Evolutionary conservation across 495 filamentous ascomycete species (phyloP).

Genomic region (Trichoderma gamsii): DNA sequence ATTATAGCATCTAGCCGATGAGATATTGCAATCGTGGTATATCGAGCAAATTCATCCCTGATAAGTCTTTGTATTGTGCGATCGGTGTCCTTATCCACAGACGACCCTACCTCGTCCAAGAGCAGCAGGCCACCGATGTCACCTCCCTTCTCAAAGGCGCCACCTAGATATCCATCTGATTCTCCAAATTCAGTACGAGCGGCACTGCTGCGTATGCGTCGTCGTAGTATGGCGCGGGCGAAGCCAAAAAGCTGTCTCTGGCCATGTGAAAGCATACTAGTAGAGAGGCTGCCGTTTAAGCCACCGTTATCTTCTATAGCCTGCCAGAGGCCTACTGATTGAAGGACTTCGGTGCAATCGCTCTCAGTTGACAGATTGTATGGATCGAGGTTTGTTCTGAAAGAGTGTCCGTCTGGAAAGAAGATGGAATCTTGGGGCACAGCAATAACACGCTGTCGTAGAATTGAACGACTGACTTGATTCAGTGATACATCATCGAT

Average conservation of each 20-base stretch:
- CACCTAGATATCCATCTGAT: not conserved
- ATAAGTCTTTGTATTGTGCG: slow-evolving; percentile 40
- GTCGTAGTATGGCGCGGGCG: slow-evolving; percentile 52
- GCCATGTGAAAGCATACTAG: slow-evolving; percentile 50
- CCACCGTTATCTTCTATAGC: slow-evolving; percentile 46
- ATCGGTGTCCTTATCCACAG: slow-evolving; percentile 43
- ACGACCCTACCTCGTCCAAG: slow-evolving; percentile 39
- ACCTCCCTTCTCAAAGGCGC: slow-evolving; percentile 21
- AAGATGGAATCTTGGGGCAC: slow-evolving; percentile 57
- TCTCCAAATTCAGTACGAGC: not conserved
- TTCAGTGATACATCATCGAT: slow-evolving; percentile 44
- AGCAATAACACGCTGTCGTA: slow-evolving; percentile 29
- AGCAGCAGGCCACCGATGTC: slow-evolving; percentile 28
- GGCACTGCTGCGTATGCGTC: slow-evolving; percentile 19
- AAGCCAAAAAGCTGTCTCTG: slow-evolving; percentile 61
- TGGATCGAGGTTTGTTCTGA: slow-evolving; percentile 40
- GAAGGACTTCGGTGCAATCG: slow-evolving; percentile 42
- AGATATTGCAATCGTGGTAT: slow-evolving; percentile 44
- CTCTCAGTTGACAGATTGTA: slow-evolving; percentile 26
- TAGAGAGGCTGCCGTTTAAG: slow-evolving; percentile 45
- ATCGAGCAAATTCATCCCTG: slow-evolving; percentile 34
- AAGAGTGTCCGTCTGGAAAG: slow-evolving; percentile 41
- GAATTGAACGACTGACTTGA: slow-evolving; percentile 18
- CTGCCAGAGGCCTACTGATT: slow-evolving; percentile 43
- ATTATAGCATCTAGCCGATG: slow-evolving; percentile 44